These are phyloP conservation scores for Fusarium keratoplasticum DNA, from an alignment of 2,329 filamentous ascomycete species.

Conservation along the genomic window DNA sequence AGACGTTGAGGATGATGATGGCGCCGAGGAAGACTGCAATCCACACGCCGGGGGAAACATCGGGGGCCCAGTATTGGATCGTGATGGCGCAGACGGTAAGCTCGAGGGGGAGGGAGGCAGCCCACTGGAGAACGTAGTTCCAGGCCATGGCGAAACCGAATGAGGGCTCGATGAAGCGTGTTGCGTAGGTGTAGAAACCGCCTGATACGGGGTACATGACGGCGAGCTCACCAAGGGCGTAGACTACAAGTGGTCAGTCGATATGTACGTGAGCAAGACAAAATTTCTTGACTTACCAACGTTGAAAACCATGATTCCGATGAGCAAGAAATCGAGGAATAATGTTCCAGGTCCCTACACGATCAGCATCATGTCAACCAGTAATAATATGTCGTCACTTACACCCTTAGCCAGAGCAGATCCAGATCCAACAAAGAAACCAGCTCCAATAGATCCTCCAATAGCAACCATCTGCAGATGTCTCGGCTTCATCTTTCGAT, in stretches of 20 bases:
- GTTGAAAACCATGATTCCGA: conserved; percentile 71
- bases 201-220: conserved; percentile 72
- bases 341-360: conserved; percentile 55
- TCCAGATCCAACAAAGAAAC: conserved; percentile 72
- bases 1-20: conserved; percentile 66
- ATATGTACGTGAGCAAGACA: neutral
- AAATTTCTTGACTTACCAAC: conserved; percentile 44
- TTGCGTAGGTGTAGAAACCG: conserved; percentile 61
- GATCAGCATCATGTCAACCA: no score
- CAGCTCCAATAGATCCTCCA: conserved; percentile 70
- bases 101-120: conserved; percentile 57
- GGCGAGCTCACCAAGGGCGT: conserved; percentile 70
- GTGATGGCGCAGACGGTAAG: conserved; percentile 57
- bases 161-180: conserved; percentile 63
- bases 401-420: conserved; percentile 61
- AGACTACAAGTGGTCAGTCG: conserved; percentile 49
- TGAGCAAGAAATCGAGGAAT: conserved; percentile 64
- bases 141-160: conserved; percentile 66
- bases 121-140: conserved; percentile 59
- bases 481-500: conserved; percentile 64
- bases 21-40: conserved; percentile 58
- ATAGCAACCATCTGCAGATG: conserved; percentile 74
- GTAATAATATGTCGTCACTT: neutral
- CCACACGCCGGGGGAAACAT: conserved; percentile 56
- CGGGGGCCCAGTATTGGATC: conserved; percentile 55